These are phyloP conservation scores for Gynochthodes officinalis DNA, from an alignment of 257 asterid species.

Conservation along the genomic window DNA sequence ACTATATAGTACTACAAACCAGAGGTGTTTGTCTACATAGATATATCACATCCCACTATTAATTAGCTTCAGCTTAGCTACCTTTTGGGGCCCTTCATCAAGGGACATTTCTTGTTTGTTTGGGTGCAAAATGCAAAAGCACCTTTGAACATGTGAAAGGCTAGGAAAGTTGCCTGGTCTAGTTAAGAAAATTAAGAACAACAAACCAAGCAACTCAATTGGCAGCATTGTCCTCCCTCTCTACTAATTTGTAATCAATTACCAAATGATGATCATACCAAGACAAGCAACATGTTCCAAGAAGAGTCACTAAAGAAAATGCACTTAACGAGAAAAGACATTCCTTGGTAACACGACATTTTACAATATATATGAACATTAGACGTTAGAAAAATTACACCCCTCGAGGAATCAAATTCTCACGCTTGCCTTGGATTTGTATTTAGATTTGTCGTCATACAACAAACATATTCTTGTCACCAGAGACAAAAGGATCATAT, in stretches of 20 bases:
- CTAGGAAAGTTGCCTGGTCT: constrained; percentile 8
- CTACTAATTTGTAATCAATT: constrained; percentile 4
- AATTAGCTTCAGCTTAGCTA: too few relatives aligned
- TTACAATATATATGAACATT: constrained; percentile 26
- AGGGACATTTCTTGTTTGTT: not conserved
- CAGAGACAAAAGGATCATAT: not conserved
- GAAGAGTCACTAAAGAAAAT: constrained; percentile 14
- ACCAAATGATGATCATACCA: not conserved
- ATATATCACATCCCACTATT: too few relatives aligned
- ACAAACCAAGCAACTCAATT: constrained; percentile 2
- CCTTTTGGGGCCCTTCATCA: not conserved
- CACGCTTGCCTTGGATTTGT: constrained; percentile 29
- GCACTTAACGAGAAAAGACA: constrained; percentile 40
- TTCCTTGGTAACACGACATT: constrained; percentile 36
- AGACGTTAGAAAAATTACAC: constrained; percentile 34
- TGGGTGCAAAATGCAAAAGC: constrained; percentile 1
- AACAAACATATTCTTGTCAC: constrained; percentile 4
- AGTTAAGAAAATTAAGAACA: constrained; percentile 16
- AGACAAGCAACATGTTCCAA: constrained; percentile 12
- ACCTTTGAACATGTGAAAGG: constrained; percentile 15
- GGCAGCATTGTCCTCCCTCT: constrained; percentile 3
- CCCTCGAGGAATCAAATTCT: constrained; percentile 33
- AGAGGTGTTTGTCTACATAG: too few relatives aligned
- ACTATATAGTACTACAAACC: too few relatives aligned
- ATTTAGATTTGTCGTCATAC: constrained; percentile 20